Conservation (phyloP, 2,329 filamentous ascomycete genomes). For the Epicoccum sorghinum region DNA sequence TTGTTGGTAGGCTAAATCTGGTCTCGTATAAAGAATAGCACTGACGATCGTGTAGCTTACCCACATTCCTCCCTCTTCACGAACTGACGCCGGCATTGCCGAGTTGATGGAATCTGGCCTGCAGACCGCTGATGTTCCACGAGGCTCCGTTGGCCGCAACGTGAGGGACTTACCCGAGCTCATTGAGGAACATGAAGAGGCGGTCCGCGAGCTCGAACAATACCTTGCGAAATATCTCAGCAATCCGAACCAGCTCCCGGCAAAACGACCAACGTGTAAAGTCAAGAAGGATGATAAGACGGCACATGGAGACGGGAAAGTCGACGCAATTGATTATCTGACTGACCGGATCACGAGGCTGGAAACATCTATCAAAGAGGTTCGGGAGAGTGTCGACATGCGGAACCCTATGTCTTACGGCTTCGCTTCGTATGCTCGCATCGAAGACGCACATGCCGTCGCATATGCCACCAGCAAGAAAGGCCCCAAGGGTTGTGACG, state of each 20-base stretch:
- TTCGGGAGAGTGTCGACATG: constrained; percentile 82
- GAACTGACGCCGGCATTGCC: constrained; percentile 87
- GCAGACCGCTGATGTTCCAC: constrained; percentile 75
- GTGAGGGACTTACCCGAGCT: constrained; percentile 86
- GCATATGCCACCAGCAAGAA: constrained; percentile 82
- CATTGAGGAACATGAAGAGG: constrained; percentile 80
- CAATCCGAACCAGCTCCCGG: constrained; percentile 78
- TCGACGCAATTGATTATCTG: constrained; percentile 94
- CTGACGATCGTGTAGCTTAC: constrained; percentile 63
- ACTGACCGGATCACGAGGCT: constrained; percentile 81
- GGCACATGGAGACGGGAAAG: constrained; percentile 71
- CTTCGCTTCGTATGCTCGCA: constrained; percentile 89
- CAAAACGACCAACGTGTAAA: constrained; percentile 76
- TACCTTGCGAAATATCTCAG: constrained; percentile 83
- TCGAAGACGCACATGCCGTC: constrained; percentile 81
- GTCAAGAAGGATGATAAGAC: constrained; percentile 75
- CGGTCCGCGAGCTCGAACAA: constrained; percentile 80
- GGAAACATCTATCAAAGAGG: constrained; percentile 82
- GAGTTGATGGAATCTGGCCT: constrained; percentile 79
- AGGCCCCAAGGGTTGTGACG: constrained; percentile 75
- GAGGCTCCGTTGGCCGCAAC: constrained; percentile 84
- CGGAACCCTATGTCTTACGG: constrained; percentile 89
- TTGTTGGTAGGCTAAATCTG: constrained; percentile 54
- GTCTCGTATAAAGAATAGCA: not conserved
- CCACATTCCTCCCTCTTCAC: constrained; percentile 76